Evolutionary conservation across 352 stramenopile species (phyloP).

Genomic region (Discostella stelligera): DNA sequence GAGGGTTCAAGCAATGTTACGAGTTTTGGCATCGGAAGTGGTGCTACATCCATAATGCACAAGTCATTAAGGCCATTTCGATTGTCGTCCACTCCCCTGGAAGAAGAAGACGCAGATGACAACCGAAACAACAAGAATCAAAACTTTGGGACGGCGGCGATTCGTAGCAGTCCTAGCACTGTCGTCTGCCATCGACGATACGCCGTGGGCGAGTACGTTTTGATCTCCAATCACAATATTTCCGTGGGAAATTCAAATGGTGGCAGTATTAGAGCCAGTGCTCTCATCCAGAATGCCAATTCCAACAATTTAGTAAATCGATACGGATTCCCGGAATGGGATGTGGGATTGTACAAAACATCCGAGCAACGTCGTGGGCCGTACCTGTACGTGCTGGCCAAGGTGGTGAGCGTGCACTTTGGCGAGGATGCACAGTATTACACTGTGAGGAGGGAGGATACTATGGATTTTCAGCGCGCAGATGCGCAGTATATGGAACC

Average conservation of each 20-base stretch:
- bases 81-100: not conserved
- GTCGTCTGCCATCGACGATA: constrained; percentile 11
- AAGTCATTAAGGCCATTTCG: not conserved
- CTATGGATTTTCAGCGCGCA: constrained; percentile 50
- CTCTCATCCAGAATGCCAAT: not conserved
- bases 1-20: not conserved
- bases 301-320: not conserved
- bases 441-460: constrained; percentile 64
- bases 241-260: not conserved
- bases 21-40: not conserved
- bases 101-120: not conserved
- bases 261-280: not conserved
- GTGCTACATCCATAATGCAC: not conserved
- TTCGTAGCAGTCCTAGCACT: not conserved
- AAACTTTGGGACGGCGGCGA: not conserved
- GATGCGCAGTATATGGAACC: constrained; percentile 62
- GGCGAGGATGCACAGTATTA: constrained; percentile 74
- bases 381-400: constrained; percentile 63
- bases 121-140: too few relatives aligned
- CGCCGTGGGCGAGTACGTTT: constrained; percentile 20
- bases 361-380: constrained; percentile 54
- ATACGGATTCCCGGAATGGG: not conserved
- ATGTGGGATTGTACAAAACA: constrained; percentile 1
- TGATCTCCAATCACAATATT: constrained; percentile 3
- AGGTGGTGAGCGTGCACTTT: constrained; percentile 70